These are phyloP conservation scores for Aspergillus cejpii DNA, from an alignment of 2,329 filamentous ascomycete species.

Conservation along the genomic window DNA sequence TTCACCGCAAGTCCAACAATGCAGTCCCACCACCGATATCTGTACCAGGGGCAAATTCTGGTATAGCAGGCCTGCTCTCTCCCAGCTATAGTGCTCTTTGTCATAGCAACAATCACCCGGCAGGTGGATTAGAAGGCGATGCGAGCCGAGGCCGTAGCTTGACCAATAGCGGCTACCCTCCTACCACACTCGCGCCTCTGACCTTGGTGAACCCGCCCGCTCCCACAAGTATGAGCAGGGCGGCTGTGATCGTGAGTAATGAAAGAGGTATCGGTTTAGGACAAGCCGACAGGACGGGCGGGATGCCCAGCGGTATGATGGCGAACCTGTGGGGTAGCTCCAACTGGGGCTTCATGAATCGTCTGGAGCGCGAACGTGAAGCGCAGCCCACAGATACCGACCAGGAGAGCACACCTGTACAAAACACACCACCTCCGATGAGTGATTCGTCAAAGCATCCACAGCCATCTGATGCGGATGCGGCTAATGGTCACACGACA, in stretches of 20 bases:
- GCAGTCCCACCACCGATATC: constrained; percentile 47
- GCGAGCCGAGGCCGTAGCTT: constrained; percentile 29
- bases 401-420: constrained; percentile 14
- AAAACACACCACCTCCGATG: constrained; percentile 17
- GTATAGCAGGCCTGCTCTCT: constrained; percentile 79
- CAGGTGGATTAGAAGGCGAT: constrained; percentile 36
- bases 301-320: constrained; percentile 76
- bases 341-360: constrained; percentile 67
- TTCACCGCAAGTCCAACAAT: constrained; percentile 68
- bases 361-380: constrained; percentile 51
- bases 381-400: constrained; percentile 26
- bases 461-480: constrained; percentile 17
- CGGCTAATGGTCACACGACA: constrained; percentile 16
- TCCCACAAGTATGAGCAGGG: constrained; percentile 77
- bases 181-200: constrained; percentile 66
- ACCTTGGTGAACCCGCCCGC: constrained; percentile 79
- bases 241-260: constrained; percentile 71
- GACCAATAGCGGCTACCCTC: constrained; percentile 41
- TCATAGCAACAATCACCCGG: constrained; percentile 46
- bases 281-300: constrained; percentile 55
- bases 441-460: constrained; percentile 24
- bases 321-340: constrained; percentile 91
- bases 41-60: constrained; percentile 47
- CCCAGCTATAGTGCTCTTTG: constrained; percentile 74
- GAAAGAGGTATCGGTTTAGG: constrained; percentile 64